Evolutionary conservation across 2,329 filamentous ascomycete genomes (phyloP).

Genomic region (Thermoascus crustaceus): DNA sequence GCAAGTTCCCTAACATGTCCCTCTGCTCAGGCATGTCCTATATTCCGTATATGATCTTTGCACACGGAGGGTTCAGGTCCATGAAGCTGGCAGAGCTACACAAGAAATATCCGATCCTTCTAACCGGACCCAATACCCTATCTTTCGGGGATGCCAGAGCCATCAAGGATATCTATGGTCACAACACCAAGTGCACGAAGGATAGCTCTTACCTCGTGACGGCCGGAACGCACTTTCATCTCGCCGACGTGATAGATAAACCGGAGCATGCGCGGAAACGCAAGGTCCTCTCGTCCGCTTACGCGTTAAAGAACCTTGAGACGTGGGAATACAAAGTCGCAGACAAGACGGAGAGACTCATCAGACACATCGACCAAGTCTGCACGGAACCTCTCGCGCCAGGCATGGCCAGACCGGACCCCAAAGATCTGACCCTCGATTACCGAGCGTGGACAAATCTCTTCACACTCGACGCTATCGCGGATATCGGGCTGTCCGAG

Average conservation of each 20-base stretch:
- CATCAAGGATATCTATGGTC: slow-evolving; percentile 46
- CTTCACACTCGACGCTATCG: slow-evolving; percentile 51
- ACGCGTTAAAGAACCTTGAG: slow-evolving; percentile 47
- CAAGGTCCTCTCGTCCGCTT: slow-evolving; percentile 43
- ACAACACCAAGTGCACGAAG: slow-evolving; percentile 45
- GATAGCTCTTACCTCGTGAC: slow-evolving; percentile 41
- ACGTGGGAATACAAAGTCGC: slow-evolving; percentile 49
- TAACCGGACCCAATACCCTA: slow-evolving; percentile 40
- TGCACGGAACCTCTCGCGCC: slow-evolving; percentile 32
- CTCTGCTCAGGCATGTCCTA: slow-evolving; percentile 39
- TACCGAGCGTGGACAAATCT: slow-evolving; percentile 47
- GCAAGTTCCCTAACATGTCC: slow-evolving; percentile 40
- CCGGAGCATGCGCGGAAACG: slow-evolving; percentile 46
- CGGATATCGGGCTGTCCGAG: slow-evolving; percentile 47
- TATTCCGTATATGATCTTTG: slow-evolving; percentile 41
- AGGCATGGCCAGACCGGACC: slow-evolving; percentile 15
- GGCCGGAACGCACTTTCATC: slow-evolving; percentile 43
- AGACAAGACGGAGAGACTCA: slow-evolving; percentile 41
- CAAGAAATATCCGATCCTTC: slow-evolving; percentile 38
- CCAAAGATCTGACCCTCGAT: slow-evolving; percentile 41
- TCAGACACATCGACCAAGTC: slow-evolving; percentile 36
- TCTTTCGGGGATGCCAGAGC: slow-evolving; percentile 36
- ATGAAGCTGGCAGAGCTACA: slow-evolving; percentile 37
- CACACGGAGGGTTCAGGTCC: slow-evolving; percentile 38
- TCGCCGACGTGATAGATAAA: slow-evolving; percentile 47